Evolutionary conservation across 306 rosid species (phyloP).

Genomic region (Fagus sylvatica): DNA sequence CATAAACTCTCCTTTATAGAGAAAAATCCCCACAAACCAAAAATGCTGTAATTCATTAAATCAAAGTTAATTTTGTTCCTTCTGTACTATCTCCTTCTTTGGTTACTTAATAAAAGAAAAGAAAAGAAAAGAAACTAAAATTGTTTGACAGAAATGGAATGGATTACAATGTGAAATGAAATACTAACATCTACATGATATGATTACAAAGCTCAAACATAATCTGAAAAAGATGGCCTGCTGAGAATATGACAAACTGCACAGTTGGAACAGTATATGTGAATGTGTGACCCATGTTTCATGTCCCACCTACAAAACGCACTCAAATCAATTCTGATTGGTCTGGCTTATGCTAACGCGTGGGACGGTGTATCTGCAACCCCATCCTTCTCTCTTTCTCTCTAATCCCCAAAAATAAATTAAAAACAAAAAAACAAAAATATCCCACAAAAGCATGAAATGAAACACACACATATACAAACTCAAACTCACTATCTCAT

Average conservation of each 20-base stretch:
- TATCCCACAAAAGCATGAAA: background rate
- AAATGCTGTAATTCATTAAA: too few species aligned
- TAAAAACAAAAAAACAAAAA: background rate
- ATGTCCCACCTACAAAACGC: slow-evolving; percentile 58
- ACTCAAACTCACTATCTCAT: background rate
- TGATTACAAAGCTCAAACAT: background rate
- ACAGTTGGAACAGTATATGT: background rate
- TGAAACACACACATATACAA: background rate
- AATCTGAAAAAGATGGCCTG: background rate
- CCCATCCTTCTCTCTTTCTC: slow-evolving; percentile 5
- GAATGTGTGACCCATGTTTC: slow-evolving; percentile 1
- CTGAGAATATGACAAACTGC: background rate
- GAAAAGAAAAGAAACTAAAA: too few species aligned
- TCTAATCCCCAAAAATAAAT: background rate
- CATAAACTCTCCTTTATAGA: too few species aligned
- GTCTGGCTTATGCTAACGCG: slow-evolving; percentile 44
- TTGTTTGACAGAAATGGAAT: too few species aligned
- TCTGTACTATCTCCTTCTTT: too few species aligned
- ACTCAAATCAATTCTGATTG: slow-evolving; percentile 48
- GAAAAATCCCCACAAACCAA: too few species aligned
- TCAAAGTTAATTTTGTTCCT: too few species aligned
- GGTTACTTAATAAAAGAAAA: too few species aligned
- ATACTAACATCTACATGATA: background rate
- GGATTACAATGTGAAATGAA: too few species aligned
- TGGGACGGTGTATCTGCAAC: slow-evolving; percentile 51